A percentile compares a stretch with the other conserved stretches of the same genome.
Evolutionary conservation across 2,329 filamentous ascomycete species (phyloP).

Genomic region (Pseudocercospora crystallina): DNA sequence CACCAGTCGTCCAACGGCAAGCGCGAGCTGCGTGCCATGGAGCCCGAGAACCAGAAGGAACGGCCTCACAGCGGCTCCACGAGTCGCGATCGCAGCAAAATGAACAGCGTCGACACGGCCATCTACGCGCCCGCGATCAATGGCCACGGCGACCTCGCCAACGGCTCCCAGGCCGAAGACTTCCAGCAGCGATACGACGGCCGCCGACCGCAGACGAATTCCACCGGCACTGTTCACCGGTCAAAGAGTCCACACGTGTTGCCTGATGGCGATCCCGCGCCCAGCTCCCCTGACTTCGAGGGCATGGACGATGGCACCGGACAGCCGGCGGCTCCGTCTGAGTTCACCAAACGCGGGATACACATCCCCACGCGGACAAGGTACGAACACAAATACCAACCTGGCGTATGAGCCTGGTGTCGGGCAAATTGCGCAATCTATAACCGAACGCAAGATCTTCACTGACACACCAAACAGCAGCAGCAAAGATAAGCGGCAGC

Average conservation of each 20-base stretch:
- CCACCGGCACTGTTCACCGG: slow-evolving; percentile 10
- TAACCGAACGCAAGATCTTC: too few species aligned
- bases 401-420: too few species aligned
- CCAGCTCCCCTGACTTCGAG: slow-evolving; percentile 24
- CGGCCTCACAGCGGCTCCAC: slow-evolving; percentile 10
- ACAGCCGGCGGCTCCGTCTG: slow-evolving; percentile 12
- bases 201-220: slow-evolving; percentile 13
- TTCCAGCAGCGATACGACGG: slow-evolving; percentile 25
- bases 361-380: slow-evolving; percentile 27
- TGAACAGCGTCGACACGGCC: slow-evolving; percentile 25
- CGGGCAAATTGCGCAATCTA: too few species aligned
- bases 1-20: slow-evolving; percentile 26
- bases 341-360: slow-evolving; percentile 21
- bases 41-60: slow-evolving; percentile 16
- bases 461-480: neutral
- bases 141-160: slow-evolving; percentile 3
- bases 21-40: slow-evolving; percentile 27
- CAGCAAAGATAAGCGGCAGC: slow-evolving; percentile 8
- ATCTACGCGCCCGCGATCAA: slow-evolving; percentile 17
- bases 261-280: slow-evolving; percentile 14
- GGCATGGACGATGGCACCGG: slow-evolving; percentile 25
- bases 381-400: slow-evolving; percentile 9
- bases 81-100: slow-evolving; percentile 21
- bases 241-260: slow-evolving; percentile 14
- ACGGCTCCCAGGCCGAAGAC: slow-evolving; percentile 28